Conservation (phyloP, 2,329 filamentous ascomycete species). For the Bisporella sp. region DNA sequence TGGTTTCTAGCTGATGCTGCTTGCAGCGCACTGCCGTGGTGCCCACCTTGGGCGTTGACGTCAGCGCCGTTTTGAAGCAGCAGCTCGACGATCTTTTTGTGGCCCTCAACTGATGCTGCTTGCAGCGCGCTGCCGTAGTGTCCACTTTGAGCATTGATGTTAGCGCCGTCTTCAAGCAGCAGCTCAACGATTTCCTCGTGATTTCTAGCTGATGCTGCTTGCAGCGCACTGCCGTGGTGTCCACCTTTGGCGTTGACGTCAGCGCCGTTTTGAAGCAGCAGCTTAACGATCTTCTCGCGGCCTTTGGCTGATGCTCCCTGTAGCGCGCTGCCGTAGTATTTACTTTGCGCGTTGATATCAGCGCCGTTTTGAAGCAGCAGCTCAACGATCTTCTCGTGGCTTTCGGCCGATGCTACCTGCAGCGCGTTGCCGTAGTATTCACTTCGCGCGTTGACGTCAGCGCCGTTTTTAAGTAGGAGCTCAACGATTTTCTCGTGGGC, state of each 20-base stretch:
- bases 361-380: constrained; percentile 4
- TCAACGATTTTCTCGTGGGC: no score
- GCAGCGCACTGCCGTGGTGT: constrained; percentile 5
- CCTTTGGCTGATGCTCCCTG: constrained; percentile 1
- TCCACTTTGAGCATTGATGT: constrained; percentile 6
- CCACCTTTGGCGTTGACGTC: constrained; percentile 5
- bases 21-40: no score
- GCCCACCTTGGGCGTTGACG: neutral
- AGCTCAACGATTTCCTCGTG: constrained; percentile 2
- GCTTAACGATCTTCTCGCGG: neutral
- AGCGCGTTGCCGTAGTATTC: no score
- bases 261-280: constrained; percentile 4
- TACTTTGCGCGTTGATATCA: constrained; percentile 5
- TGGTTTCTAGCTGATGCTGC: no score
- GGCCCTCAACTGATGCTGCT: no score
- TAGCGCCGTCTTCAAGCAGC: constrained; percentile 2
- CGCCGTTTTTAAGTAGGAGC: no score
- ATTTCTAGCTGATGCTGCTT: constrained; percentile 1
- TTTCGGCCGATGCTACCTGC: no score
- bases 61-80: neutral
- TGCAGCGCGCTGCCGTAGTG: neutral
- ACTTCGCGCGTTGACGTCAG: no score
- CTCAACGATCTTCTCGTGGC: neutral
- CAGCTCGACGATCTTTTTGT: neutral
- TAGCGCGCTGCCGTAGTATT: constrained; percentile 6